Conservation (phyloP, 2,329 filamentous ascomycete species). For the Cladosporium halotolerans region DNA sequence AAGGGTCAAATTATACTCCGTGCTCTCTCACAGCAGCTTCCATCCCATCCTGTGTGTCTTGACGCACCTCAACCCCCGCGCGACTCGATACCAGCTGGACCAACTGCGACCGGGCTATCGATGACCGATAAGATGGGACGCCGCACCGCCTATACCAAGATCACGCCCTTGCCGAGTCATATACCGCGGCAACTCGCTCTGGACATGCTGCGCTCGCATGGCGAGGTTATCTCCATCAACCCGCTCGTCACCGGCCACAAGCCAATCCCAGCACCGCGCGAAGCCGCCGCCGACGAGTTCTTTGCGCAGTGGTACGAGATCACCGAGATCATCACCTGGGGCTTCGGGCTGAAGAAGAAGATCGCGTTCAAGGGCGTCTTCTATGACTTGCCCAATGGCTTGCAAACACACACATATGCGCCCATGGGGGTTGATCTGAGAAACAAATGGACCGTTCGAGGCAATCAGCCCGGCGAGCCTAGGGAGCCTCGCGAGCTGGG, state of each 20-base stretch:
- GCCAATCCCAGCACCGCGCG: conserved; percentile 59
- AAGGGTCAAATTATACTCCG: no score
- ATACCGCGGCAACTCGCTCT: conserved; percentile 66
- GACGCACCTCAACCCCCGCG: not conserved
- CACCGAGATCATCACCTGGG: conserved; percentile 60
- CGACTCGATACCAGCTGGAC: not conserved
- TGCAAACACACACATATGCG: conserved; percentile 66
- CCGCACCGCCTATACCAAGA: conserved; percentile 60
- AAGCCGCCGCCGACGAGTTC: conserved; percentile 63
- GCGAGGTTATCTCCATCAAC: conserved; percentile 65
- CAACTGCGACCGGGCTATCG: not conserved
- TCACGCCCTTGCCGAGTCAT: conserved; percentile 63
- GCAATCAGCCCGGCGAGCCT: conserved; percentile 63
- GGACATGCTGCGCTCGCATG: conserved; percentile 57
- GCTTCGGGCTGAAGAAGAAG: conserved; percentile 59
- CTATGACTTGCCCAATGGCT: conserved; percentile 64
- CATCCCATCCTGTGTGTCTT: not conserved
- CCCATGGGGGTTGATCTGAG: conserved; percentile 61
- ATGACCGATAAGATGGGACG: conserved; percentile 36
- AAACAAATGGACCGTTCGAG: conserved; percentile 61
- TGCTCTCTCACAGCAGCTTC: not conserved
- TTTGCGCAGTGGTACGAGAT: conserved; percentile 73
- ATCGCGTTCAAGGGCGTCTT: conserved; percentile 67
- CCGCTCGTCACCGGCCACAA: conserved; percentile 60
- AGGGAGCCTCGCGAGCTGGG: conserved; percentile 59